phyloP scores from a whole-genome alignment of 345 rosid genomes.

The Gossypium herbaceum region DNA sequence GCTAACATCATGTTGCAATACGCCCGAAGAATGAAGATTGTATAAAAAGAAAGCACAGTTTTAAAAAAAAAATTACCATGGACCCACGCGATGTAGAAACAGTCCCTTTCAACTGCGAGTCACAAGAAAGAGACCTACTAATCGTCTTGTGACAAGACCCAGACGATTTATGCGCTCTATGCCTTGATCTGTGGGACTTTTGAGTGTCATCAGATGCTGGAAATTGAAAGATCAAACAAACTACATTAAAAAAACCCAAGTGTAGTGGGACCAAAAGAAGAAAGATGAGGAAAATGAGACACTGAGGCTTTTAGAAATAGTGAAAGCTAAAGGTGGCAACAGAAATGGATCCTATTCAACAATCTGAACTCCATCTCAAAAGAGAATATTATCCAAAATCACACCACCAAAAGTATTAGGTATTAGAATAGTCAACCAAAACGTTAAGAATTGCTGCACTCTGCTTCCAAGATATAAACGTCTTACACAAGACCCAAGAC shows the following conservation, averaged over 20 bases:
- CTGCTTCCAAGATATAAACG: background rate
- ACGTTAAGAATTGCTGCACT: background rate
- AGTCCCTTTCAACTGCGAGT: constrained; percentile 74
- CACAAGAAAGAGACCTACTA: constrained; percentile 73
- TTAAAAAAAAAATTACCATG: constrained; percentile 35
- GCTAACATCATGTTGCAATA: background rate
- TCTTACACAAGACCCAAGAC: background rate
- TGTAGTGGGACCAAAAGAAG: constrained; percentile 39
- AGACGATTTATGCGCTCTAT: constrained; percentile 58
- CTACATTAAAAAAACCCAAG: constrained; percentile 19
- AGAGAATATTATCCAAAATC: constrained; percentile 7
- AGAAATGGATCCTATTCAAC: constrained; percentile 64
- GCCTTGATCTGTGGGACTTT: constrained; percentile 82
- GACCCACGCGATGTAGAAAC: constrained; percentile 47
- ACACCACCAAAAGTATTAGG: constrained; percentile 7
- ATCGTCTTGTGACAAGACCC: constrained; percentile 70
- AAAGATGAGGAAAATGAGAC: constrained; percentile 38
- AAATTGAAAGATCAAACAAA: constrained; percentile 26
- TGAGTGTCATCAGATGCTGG: constrained; percentile 77
- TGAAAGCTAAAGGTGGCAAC: constrained; percentile 53
- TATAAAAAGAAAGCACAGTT: background rate
- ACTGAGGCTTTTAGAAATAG: constrained; percentile 38
- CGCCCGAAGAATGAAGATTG: background rate
- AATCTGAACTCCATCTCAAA: constrained; percentile 30
- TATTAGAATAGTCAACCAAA: constrained; percentile 8